Percentiles rank a stretch among this genome's conserved stretches.
Conservation (phyloP, 768 basidiomycete species). For the Candolleomyces efflorescens region DNA sequence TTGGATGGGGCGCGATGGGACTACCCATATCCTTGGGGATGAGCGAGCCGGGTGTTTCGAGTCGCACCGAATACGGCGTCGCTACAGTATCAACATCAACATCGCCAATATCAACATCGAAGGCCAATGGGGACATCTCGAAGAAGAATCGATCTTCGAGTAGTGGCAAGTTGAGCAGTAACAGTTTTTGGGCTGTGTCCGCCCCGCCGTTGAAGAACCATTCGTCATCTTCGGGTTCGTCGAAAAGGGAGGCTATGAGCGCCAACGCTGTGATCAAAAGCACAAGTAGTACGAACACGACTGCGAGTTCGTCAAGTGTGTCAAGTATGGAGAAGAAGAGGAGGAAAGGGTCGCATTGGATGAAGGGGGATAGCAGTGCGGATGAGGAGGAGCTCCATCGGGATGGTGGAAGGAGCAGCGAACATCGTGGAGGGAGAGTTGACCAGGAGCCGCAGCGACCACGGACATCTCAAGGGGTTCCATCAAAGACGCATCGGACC, state of each 20-base stretch:
- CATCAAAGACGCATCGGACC: slow-evolving; percentile 1
- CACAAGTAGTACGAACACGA: slow-evolving; percentile 33
- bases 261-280: slow-evolving; percentile 20
- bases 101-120: neutral
- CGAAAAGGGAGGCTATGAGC: slow-evolving; percentile 14
- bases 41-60: neutral
- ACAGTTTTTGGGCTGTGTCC: slow-evolving; percentile 14
- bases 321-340: slow-evolving; percentile 17
- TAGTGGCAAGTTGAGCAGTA: slow-evolving; percentile 8
- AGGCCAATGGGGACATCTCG: neutral
- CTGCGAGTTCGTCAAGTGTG: slow-evolving; percentile 24
- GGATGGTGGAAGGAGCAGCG: slow-evolving; percentile 3
- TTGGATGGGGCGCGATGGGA: slow-evolving; percentile 5
- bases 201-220: slow-evolving; percentile 12
- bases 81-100: too few relatives aligned
- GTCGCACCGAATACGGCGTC: too few relatives aligned
- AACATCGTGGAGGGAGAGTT: neutral
- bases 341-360: neutral
- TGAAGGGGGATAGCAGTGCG: neutral
- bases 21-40: neutral
- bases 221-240: slow-evolving; percentile 10
- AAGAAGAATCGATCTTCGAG: slow-evolving; percentile 7
- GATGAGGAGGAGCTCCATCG: neutral
- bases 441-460: neutral
- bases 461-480: slow-evolving; percentile 1